Evolutionary conservation across 257 asterid genomes (phyloP).

Genomic region (Cynanchum wilfordii): DNA sequence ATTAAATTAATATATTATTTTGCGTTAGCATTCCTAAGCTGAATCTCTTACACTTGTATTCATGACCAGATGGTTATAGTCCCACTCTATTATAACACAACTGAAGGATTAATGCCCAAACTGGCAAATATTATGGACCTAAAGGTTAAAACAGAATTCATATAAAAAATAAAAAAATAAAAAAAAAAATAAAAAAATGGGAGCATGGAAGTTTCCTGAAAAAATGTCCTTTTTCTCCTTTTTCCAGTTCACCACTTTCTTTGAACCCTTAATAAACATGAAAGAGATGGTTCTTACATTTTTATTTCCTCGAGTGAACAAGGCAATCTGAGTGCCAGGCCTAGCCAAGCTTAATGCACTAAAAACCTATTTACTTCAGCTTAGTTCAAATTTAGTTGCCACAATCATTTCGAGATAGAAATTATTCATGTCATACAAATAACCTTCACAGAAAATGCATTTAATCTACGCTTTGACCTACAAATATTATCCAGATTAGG

Average conservation of each 20-base stretch:
- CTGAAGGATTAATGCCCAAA: neutral
- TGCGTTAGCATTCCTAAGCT: neutral
- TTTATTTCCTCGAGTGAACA: neutral
- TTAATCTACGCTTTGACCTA: no score
- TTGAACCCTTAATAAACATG: neutral
- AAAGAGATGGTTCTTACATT: neutral
- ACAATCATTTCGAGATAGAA: neutral
- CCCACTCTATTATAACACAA: neutral
- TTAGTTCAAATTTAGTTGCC: neutral
- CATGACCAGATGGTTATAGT: neutral
- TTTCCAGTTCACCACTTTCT: neutral
- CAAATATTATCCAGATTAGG: no score
- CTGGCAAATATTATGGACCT: no score
- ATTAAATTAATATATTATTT: neutral
- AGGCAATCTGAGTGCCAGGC: neutral
- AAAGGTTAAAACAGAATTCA: neutral
- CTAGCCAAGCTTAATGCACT: neutral
- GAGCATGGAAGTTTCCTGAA: neutral
- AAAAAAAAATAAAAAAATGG: no score
- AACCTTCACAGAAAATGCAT: neutral
- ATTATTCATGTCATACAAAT: neutral
- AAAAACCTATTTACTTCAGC: neutral
- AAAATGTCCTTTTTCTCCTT: no score
- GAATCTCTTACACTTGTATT: neutral
- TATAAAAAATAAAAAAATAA: no score